Percentiles rank a stretch among this genome's conserved stretches.
These are phyloP conservation scores for Filobasidium wieringae DNA, from an alignment of 768 basidiomycete species.

Conservation along the genomic window DNA sequence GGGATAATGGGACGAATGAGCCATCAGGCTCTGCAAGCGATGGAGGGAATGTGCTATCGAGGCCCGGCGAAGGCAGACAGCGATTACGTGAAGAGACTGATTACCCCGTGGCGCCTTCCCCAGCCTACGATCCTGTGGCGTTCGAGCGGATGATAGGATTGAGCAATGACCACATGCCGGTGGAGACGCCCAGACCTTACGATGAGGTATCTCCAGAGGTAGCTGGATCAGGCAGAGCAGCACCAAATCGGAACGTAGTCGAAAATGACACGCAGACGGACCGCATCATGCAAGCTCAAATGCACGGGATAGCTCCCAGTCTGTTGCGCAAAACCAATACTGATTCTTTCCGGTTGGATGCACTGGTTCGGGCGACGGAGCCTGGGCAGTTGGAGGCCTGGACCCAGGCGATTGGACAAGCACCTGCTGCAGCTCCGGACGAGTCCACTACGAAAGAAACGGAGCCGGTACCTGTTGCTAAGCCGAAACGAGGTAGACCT, in stretches of 20 bases:
- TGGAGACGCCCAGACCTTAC: background rate
- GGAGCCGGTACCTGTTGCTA: no score
- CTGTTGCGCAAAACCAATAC: background rate
- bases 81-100: background rate
- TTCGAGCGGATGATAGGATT: slow-evolving; percentile 1
- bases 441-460: no score
- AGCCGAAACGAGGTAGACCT: background rate
- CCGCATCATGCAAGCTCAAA: background rate
- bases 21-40: no score
- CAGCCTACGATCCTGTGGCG: background rate
- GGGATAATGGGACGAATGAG: no score
- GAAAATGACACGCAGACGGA: background rate
- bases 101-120: background rate
- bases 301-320: background rate
- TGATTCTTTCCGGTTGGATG: background rate
- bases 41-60: no score
- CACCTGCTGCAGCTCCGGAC: no score
- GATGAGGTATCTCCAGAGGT: no score
- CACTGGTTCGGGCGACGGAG: background rate
- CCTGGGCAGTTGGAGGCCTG: background rate
- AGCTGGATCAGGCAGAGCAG: background rate
- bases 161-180: background rate
- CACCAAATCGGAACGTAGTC: background rate
- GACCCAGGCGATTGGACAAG: no score
- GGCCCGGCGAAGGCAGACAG: no score